phyloP scores from a whole-genome alignment of 106 monocot species.

The Dioscorea alata region DNA sequence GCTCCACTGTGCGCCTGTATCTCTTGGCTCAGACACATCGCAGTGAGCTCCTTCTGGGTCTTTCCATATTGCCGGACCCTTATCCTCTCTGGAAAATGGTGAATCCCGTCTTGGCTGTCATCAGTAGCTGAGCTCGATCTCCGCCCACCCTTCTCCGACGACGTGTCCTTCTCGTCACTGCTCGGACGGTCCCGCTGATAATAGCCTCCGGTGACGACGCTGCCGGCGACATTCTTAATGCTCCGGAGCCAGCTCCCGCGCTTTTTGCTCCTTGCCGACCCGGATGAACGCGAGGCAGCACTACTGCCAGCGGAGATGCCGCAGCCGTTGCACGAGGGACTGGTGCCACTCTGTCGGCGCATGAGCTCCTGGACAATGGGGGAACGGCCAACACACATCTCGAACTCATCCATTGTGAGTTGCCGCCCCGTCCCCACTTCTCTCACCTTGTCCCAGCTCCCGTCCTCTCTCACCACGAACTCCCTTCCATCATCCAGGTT shows the following conservation, averaged over 20 bases:
- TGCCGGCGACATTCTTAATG: slow-evolving; percentile 55
- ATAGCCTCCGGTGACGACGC: slow-evolving; percentile 19
- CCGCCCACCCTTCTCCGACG: slow-evolving; percentile 53
- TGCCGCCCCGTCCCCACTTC: slow-evolving; percentile 73
- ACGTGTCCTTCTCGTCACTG: slow-evolving; percentile 53
- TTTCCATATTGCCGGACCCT: slow-evolving; percentile 62
- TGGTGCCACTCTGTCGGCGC: slow-evolving; percentile 54
- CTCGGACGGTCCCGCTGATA: slow-evolving; percentile 26
- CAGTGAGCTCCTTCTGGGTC: slow-evolving; percentile 49
- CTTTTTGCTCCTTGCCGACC: slow-evolving; percentile 26
- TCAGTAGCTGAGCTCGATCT: slow-evolving; percentile 74
- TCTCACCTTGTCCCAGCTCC: slow-evolving; percentile 59
- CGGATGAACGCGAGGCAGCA: background rate
- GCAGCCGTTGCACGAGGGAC: background rate
- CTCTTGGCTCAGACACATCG: slow-evolving; percentile 56
- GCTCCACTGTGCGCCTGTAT: slow-evolving; percentile 66
- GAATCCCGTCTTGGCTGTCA: slow-evolving; percentile 55
- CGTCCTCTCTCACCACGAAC: slow-evolving; percentile 80
- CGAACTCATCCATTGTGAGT: slow-evolving; percentile 86
- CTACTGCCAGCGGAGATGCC: background rate
- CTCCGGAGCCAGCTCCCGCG: slow-evolving; percentile 49
- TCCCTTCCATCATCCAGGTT: slow-evolving; percentile 75
- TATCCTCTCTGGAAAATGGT: slow-evolving; percentile 36
- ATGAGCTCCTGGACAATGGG: slow-evolving; percentile 93
- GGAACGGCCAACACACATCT: slow-evolving; percentile 63